A percentile compares a stretch with the other conserved stretches of the same genome.
phyloP scores from a whole-genome alignment of 2,329 filamentous ascomycete species.

The Monilinia aucupariae region DNA sequence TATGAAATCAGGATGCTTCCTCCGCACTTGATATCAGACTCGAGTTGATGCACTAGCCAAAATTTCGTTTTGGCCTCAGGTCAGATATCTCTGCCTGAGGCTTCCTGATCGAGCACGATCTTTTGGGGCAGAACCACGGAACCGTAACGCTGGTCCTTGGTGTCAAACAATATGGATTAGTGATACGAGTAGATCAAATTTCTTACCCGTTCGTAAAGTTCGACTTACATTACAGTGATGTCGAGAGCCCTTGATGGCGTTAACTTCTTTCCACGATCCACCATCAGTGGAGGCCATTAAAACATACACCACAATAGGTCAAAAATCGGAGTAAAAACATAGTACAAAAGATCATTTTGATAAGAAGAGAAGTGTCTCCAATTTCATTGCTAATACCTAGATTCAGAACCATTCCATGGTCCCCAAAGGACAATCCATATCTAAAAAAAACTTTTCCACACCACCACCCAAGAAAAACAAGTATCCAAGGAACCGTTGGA shows the following conservation, averaged over 20 bases:
- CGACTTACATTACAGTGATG: background rate
- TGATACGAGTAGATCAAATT: background rate
- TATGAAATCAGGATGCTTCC: background rate
- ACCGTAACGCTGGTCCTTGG: background rate
- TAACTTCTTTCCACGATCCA: background rate
- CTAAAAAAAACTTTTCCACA: conserved; percentile 18
- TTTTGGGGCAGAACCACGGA: conserved; percentile 10
- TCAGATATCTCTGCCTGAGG: background rate
- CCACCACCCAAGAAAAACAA: conserved; percentile 15
- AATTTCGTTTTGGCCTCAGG: conserved; percentile 13
- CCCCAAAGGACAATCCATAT: conserved; percentile 12
- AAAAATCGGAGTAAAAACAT: background rate
- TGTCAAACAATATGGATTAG: background rate
- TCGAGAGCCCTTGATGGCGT: background rate
- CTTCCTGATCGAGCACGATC: background rate
- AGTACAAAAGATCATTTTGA: background rate
- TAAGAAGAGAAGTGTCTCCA: background rate
- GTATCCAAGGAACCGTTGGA: conserved; percentile 3
- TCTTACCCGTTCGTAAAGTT: background rate
- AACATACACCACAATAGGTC: background rate
- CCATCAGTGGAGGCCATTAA: background rate
- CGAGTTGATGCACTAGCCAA: conserved; percentile 7
- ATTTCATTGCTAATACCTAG: conserved; percentile 6
- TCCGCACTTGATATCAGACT: conserved; percentile 7
- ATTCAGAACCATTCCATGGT: conserved; percentile 4